Evolutionary conservation across 768 basidiomycete genomes (phyloP).

Genomic region (Xerocomus spinulosus): DNA sequence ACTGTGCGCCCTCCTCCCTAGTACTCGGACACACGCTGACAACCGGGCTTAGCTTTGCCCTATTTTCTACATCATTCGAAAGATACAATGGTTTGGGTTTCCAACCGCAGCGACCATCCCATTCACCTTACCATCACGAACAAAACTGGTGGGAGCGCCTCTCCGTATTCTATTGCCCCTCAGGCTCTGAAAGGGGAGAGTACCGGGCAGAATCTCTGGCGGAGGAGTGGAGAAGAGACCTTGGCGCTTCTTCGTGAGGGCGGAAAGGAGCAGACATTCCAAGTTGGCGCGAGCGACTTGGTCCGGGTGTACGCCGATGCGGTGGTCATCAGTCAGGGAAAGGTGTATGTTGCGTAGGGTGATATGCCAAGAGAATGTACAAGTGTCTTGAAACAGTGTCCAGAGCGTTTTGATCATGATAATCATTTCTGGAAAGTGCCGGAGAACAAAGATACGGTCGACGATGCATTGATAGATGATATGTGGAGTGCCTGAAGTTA

Average conservation of each 20-base stretch:
- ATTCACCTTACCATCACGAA: slow-evolving; percentile 8
- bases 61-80: too few relatives aligned
- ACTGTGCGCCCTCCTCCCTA: background rate
- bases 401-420: too few relatives aligned
- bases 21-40: background rate
- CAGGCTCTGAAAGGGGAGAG: background rate
- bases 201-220: slow-evolving; percentile 5
- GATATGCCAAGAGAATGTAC: too few relatives aligned
- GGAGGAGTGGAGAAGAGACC: slow-evolving; percentile 5
- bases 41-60: background rate
- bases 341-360: background rate
- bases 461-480: too few relatives aligned
- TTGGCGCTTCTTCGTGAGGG: slow-evolving; percentile 4
- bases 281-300: slow-evolving; percentile 12
- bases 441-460: too few relatives aligned
- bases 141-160: slow-evolving; percentile 4
- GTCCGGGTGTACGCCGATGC: slow-evolving; percentile 11
- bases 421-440: too few relatives aligned
- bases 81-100: background rate
- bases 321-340: slow-evolving; percentile 10
- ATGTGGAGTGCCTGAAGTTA: too few relatives aligned
- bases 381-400: too few relatives aligned
- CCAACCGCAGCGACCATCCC: background rate
- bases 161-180: background rate
- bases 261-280: slow-evolving; percentile 10